Evolutionary conservation across 129 eudicot genomes (phyloP), one percentile per base, ranked within the genome.

Genomic region (Centaurea solstitialis): DNA sequence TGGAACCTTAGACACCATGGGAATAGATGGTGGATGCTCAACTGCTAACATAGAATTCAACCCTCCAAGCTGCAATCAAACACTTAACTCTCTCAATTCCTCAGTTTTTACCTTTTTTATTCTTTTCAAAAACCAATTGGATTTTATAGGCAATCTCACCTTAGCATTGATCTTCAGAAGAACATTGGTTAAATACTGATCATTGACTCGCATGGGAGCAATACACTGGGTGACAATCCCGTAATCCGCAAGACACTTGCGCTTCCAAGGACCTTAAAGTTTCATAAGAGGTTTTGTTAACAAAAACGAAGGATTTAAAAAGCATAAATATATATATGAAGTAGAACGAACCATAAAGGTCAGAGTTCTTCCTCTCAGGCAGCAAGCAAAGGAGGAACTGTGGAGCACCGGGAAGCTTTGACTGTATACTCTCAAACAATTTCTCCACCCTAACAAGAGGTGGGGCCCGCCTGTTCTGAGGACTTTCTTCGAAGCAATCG

Each of bases 141-240:
- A 57, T 17, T 57, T 57, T 9, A 57, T 57, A 11, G 10, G 23
- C 23, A 73, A 22, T 78, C 30, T 70, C 66, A 91, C 97, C 88
- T 93, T 93, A 6, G 97, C 97, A 85, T 91, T 94, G 9, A 94
- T 91, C 82, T 91, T 91, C 30, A 94, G 76, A 20, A 94, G 82
- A 11, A 91, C 86, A 78, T 94, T 91, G 1, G 88, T 87, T 17
- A 91, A 64, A 74, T 91, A 94, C 37, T 87, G 90, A 78, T 94
- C 97, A 53, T 94, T 89, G 7, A 94, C 82, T 67, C 89, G 78
- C 4, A 33, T 83, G 3, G 94, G 94, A 11, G 92, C 82, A 24
- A 94, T 79, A 73, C 98, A 94, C 69, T 94, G 97, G 17, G 89
- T 93, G 5, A 83, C 83, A 33, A 93, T 88, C 68, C 94, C 98